Evolutionary conservation across 192 early-diverging fungal species (phyloP), one percentile per base, ranked within the genome.

Genomic region (Linnemannia zychae): DNA sequence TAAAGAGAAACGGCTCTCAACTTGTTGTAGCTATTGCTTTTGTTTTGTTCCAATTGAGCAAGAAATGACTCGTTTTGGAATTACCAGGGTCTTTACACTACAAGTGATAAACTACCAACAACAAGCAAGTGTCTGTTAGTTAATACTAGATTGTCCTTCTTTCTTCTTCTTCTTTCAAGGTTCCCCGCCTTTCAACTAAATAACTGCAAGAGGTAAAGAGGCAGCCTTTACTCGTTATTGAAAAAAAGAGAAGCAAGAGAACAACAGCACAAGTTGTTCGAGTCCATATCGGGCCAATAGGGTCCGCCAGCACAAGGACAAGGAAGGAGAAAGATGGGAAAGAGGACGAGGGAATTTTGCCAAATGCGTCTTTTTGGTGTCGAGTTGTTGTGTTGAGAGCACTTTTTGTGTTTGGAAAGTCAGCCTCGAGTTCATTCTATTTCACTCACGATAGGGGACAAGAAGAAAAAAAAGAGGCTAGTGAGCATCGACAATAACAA

Each of bases 281-380:
- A 63, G 57, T 63, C 57, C 57, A 63, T 63, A 63, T 63, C 28
- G 28, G 24, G 57, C 57, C 57, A 63, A 63, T 63, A 24, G 28
- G 28, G 57, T 63, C 57, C 24, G 57, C 57, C 57, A 63, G 57
- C 9, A 60, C 57, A 11, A 24, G 57, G 28, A 28, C 57, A 11
- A 24, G 28, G 28, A 15, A 28, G 57, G 28, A 13, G 13, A 12
- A 4, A 47, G n/a, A 22, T n/a, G 1, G 50, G 50, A 7, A 13
- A 53, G 47, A 18, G 50, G 50, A 28, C 9, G 57, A 63, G 57
- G 57, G 57, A 63, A 63, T 63, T 63, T 63, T 12, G 57, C 57
- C 57, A 63, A 63, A 63, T 63, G 57, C 24, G 28, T 63, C 57
- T 33, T 31, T 7, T 57, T 57, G 20, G n/a, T n/a, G n/a, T n/a